phyloP scores from a whole-genome alignment of 2,329 filamentous ascomycete genomes.

The Endocalyx cinctus region DNA sequence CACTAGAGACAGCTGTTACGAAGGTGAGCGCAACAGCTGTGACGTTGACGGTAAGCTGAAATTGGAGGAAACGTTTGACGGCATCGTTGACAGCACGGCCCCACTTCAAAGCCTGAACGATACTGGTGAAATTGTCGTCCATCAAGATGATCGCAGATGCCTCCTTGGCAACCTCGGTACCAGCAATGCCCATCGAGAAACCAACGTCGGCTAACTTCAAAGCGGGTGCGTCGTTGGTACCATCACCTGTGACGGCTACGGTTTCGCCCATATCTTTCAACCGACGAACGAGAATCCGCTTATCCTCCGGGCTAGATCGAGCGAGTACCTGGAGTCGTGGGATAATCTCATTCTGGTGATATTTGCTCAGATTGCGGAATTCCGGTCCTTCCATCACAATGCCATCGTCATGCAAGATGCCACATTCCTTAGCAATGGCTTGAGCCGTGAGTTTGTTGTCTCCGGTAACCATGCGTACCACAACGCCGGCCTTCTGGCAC shows the following conservation, averaged over 20 bases:
- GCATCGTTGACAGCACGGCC: slow-evolving; percentile 73
- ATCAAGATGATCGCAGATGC: slow-evolving; percentile 81
- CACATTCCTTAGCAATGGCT: slow-evolving; percentile 74
- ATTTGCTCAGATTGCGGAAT: slow-evolving; percentile 66
- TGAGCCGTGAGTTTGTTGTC: slow-evolving; percentile 77
- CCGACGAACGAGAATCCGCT: slow-evolving; percentile 66
- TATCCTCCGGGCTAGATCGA: slow-evolving; percentile 71
- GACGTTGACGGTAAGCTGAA: slow-evolving; percentile 84
- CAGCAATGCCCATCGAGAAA: slow-evolving; percentile 81
- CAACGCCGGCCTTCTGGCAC: slow-evolving; percentile 72
- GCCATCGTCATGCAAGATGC: slow-evolving; percentile 64
- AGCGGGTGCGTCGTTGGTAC: slow-evolving; percentile 78
- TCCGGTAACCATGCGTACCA: slow-evolving; percentile 81
- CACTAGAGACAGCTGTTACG: slow-evolving; percentile 73
- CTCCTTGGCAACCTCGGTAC: slow-evolving; percentile 80
- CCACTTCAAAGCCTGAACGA: slow-evolving; percentile 79
- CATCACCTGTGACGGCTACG: slow-evolving; percentile 78
- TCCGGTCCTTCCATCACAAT: slow-evolving; percentile 74
- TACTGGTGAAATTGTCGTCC: slow-evolving; percentile 86
- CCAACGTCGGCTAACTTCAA: slow-evolving; percentile 78
- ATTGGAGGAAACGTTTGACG: slow-evolving; percentile 72
- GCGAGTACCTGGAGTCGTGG: slow-evolving; percentile 68
- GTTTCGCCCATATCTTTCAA: slow-evolving; percentile 71
- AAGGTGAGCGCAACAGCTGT: slow-evolving; percentile 86
- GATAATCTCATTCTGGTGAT: slow-evolving; percentile 62